Base-by-base conservation (phyloP, 2,329 filamentous ascomycete species). In the Neofusicoccum sp. region DNA sequence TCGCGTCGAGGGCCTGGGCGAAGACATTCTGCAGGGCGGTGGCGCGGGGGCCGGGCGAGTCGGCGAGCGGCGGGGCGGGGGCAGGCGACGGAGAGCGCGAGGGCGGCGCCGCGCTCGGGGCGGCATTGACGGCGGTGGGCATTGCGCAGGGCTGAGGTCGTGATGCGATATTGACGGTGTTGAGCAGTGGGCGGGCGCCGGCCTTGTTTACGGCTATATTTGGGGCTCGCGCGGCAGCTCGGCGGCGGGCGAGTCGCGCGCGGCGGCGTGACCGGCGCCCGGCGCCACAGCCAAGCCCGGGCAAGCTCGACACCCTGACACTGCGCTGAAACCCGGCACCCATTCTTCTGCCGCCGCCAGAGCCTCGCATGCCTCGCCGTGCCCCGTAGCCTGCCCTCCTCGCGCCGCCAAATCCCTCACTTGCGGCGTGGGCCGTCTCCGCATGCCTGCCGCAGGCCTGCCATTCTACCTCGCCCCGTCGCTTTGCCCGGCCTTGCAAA, bases 11-110 rank as follows among this genome's bases (percentile, higher is more conserved):
- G 14, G 86, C 85, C 62, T 84, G 79, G 58, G 78, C 75, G 75
- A 86, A 88, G 64, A 87, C 79, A 65, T 84, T 83, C 67, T 84
- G 80, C 6, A 88, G 76, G 49, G 82, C 82, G 48, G 82, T 78
- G 26, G 84, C 85, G 74, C 85, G 85, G 28, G 81, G 83, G 33
- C 85, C 84, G 2, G 84, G 85, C 1, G 82, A 75, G 33, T 80
- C 74, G 44, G 83, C 73, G 57, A 83, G 73, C 11, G 84, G 83
- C 5, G 82, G 80, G n/a, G 78, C 74, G 11, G 78, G 76, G 3
- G 77, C 77, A 9, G 83, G 83, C 33, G 83, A 84, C 3, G 81
- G 80, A 11, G 76, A 78, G 62, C 73, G 75, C 36, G 72, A 73
- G 38, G 67, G 61, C 14, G 66, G 56, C 3, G 69, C 48, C 38